Evolutionary conservation across 1,139 yeast species (phyloP), one percentile per base, ranked within the genome.

Genomic region (Geotrichum carabidarum): DNA sequence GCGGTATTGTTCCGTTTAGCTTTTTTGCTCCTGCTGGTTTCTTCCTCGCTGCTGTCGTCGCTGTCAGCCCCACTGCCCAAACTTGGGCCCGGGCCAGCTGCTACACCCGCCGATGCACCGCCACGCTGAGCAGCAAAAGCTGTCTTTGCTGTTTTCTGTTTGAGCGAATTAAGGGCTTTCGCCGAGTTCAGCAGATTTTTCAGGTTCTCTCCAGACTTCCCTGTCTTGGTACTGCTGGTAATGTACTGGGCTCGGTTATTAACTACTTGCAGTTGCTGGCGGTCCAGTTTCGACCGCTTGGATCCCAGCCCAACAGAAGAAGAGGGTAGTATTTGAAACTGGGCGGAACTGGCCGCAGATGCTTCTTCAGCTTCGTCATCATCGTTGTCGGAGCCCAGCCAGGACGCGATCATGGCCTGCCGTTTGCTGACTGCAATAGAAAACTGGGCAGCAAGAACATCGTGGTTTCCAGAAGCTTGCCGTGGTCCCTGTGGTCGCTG

Each of bases 301-400:
- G 54, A 51, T 8, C 54, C 54, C n/a, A 51, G 50, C 2, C 54
- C 54, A 15, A 51, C 54, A 8, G 50, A 35, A 2, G 54, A 46
- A 11, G 47, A 34, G 9, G 54, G 54, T 7, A 51, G 37, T n/a
- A 44, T 44, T 9, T 36, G 41, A 30, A 50, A 37, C 43, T 40
- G 43, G 18, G 44, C 15, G 18, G 42, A 38, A 15, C 15, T 8
- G 14, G 44, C 8, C 5, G 44, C 8, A 18, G 11, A 2, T 15
- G 30, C 12, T 3, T 37, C 44, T n/a, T 47, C 37, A 12, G 38
- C 32, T 9, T 48, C 31, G 38, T 40, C 38, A 17, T 18, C 4
- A 17, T 18, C 34, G 50, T 18, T 31, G 35, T 9, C 27, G 42
- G 15, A 14, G 41, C 22, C 8, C 4, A 51, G 43, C 54, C 54